Conservation (phyloP, 345 rosid species). For the Brassica cretica region DNA sequence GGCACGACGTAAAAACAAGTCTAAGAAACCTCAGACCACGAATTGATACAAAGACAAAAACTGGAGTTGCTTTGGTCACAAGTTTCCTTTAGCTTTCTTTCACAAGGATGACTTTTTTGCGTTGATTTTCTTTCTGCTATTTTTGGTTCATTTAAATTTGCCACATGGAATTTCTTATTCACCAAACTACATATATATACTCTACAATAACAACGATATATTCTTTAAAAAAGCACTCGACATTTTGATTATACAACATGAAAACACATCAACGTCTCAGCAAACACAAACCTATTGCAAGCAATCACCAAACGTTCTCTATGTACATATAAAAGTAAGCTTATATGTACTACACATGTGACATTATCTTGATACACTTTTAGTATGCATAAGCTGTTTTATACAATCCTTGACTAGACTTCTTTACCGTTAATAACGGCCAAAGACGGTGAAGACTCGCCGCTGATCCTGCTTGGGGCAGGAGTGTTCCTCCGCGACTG, state of each 20-base stretch:
- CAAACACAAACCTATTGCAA: background rate
- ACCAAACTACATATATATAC: background rate
- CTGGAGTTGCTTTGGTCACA: background rate
- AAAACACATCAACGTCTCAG: background rate
- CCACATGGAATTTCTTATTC: background rate
- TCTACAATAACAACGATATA: background rate
- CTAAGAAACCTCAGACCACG: background rate
- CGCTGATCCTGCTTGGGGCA: slow-evolving; percentile 51
- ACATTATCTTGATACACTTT: background rate
- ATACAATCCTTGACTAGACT: slow-evolving; percentile 1
- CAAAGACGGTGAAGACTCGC: background rate
- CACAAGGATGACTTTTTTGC: background rate
- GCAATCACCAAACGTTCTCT: background rate
- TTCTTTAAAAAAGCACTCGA: background rate
- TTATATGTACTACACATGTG: background rate
- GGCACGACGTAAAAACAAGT: background rate
- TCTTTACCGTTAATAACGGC: slow-evolving; percentile 30
- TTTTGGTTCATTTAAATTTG: background rate
- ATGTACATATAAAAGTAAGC: slow-evolving; percentile 7
- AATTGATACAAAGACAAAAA: background rate
- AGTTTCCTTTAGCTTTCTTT: background rate
- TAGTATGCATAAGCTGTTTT: background rate
- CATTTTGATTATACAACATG: background rate
- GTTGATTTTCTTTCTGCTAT: background rate
- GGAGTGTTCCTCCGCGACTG: slow-evolving; percentile 60